Conservation (phyloP, 345 rosid species). For the Tarenaya hassleriana region DNA sequence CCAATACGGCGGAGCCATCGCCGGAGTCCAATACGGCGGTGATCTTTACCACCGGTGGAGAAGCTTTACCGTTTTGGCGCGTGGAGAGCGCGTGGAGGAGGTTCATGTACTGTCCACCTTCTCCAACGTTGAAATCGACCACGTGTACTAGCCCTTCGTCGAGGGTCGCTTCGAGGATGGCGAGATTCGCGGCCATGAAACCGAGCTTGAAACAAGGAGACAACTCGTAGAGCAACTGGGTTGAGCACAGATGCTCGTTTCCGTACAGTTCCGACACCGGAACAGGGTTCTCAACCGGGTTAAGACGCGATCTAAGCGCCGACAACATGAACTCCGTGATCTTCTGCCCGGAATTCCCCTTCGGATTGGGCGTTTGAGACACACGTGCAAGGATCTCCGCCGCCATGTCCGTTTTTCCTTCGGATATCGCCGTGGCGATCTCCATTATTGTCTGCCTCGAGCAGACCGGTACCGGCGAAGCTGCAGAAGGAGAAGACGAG, state of each 20-base stretch:
- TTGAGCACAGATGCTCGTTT: conserved; percentile 52
- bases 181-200: conserved; percentile 80
- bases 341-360: conserved; percentile 67
- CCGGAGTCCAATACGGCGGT: conserved; percentile 50
- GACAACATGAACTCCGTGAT: conserved; percentile 50
- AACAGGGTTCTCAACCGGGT: conserved; percentile 38
- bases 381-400: conserved; percentile 59
- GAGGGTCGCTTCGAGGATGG: conserved; percentile 56
- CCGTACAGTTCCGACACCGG: conserved; percentile 54
- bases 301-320: conserved; percentile 58
- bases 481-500: conserved; percentile 55
- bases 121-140: conserved; percentile 76
- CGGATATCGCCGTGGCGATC: conserved; percentile 70
- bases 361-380: conserved; percentile 40
- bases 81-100: conserved; percentile 62
- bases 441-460: conserved; percentile 59
- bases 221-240: conserved; percentile 51
- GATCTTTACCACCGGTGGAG: conserved; percentile 36
- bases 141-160: conserved; percentile 49
- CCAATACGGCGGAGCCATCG: conserved; percentile 19
- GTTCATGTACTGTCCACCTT: conserved; percentile 65
- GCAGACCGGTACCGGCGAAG: conserved; percentile 43
- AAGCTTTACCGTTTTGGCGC: conserved; percentile 25
- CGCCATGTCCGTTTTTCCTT: conserved; percentile 53
- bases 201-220: conserved; percentile 85